Base-by-base conservation (phyloP, 306 rosid genomes). In the Acacia melanoxylon region DNA sequence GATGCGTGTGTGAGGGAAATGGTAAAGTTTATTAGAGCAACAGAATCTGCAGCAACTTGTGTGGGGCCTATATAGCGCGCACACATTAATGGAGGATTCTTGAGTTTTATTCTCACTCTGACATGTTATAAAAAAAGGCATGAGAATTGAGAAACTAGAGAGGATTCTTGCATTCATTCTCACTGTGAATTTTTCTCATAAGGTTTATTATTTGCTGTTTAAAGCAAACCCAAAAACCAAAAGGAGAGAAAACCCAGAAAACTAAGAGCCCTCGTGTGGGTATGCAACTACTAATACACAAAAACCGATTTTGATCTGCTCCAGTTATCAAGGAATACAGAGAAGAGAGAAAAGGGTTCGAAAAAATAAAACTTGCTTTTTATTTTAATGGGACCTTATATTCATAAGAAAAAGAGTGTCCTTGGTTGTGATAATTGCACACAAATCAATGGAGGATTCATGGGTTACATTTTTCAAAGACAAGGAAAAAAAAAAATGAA, bases 401-500 rank as follows among this genome's bases (percentile, higher is more conserved):
- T 56, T 56, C 29, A 22, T 24, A 4, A n/a, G 37, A 62, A 24
- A 25, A 62, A 27, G 20, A 62, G 37, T 27, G 4, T 14, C 13
- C 10, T 62, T 62, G 67, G 35, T 12, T 62, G 20, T 62, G 33
- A 62, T 29, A 12, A 62, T 61, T 24, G 67, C 68, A 62, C 68
- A 9, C 14, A 59, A 75, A 13, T 16, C 52, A 19, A 31, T 51
- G 75, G 31, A 76, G 56, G 78, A 75, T 78, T 78, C 24, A 75
- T 79, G 76, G 73, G 66, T 52, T 82, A 19, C 69, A 75, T 59
- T 51, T 76, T 75, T 65, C 80, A 86, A 16, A 61, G 72, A 74
- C 69, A 45, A 74, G 1, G 24, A 29, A 13, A 29, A 35, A 46
- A 37, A 33, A 20, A 41, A 48, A 0, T 48, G 77, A 48, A 48